Evolutionary conservation across 2,329 filamentous ascomycete genomes (phyloP), one percentile per base, ranked within the genome.

Genomic region (Penicillium polonicum): DNA sequence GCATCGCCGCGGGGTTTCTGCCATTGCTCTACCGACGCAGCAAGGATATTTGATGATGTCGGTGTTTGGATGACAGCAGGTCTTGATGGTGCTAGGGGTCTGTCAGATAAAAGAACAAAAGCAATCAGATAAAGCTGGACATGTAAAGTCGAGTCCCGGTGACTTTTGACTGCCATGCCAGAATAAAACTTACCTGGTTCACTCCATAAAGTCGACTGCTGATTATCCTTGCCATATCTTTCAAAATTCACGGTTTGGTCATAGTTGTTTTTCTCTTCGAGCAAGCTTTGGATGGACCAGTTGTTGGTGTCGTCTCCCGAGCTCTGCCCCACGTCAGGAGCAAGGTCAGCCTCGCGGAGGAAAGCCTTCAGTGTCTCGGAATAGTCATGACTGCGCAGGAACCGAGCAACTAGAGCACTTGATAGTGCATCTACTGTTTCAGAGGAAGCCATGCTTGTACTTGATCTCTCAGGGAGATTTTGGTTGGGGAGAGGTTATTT

Each of bases 221-320:
- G 70, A 55, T 79, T 76, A n/a, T 78, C 71, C 0, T 78, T 59
- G 6, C 78, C 80, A 46, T 82, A 69, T 65, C 82, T 84, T 66
- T 87, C 84, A 60, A 85, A 85, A 3, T 74, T 76, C 27, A 81
- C 68, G 55, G 76, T 83, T 13, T 83, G 68, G 65, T 87, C 85
- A 62, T 83, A 87, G 0, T 74, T 74, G 64, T 78, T 80, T 72
- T 87, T 87, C 71, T 87, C 84, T 48, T 85, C 78, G 8, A 87
- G 74, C n/a, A 87, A 74, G 44, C 79, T 75, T 65, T 87, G 84
- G 52, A 87, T 79, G 3, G 84, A 85, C 68, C 85, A 74, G 52
- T 79, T 75, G 31, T 75, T 74, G 48, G 74, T 75, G 12, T 66
- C 57, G 10, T 61, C 65, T 41, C 63, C 63, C 13, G 59, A 60